Evolutionary conservation across 176 grass and related monocot species (phyloP), one percentile per base, ranked within the genome.

Genomic region (Aegilops sharonensis): DNA sequence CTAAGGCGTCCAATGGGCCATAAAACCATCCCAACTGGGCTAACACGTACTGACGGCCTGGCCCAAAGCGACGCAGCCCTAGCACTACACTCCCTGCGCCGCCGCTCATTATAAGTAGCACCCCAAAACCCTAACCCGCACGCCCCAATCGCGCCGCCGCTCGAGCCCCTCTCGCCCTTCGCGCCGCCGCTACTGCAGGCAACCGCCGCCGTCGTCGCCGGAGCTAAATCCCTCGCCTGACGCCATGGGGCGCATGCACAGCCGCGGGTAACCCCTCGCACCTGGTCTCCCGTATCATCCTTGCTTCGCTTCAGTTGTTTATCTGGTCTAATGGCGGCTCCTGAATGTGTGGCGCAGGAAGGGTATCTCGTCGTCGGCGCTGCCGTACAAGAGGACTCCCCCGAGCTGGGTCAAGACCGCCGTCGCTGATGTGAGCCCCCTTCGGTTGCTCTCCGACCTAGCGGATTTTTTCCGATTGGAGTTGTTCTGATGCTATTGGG

Each of bases 231-330:
- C 81, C 37, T 73, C 83, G 52, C 59, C 83, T 9, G 78, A 77
- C 74, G 34, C 88, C 90, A 97, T 97, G 94, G 94, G 94, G 66
- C 94, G 94, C 60, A 97, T 97, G 94, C 94, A 97, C 86, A 97
- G 94, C 85, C 85, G 86, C 76, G 92, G 94, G 92, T 93, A 91
- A 83, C 3, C 13, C n/a, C 42, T 81, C 56, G 21, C 5, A 3
- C 5, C 8, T 17, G 21, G 17, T 12, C 0, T 1, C 13, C 17
- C 4, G 5, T 14, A n/a, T 11, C 4, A 6, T 10, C 2, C 8
- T 24, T 69, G 8, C 54, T 62, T 9, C 20, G 27, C 5, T 30
- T 20, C 34, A 9, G 9, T 71, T 39, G 68, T 71, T 85, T 77
- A 7, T 66, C 68, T 29, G 21, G 13, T 42, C 89, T 91, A 60